phyloP scores from a whole-genome alignment of 352 stramenopile genomes.

The Phytopythium sindhum region DNA sequence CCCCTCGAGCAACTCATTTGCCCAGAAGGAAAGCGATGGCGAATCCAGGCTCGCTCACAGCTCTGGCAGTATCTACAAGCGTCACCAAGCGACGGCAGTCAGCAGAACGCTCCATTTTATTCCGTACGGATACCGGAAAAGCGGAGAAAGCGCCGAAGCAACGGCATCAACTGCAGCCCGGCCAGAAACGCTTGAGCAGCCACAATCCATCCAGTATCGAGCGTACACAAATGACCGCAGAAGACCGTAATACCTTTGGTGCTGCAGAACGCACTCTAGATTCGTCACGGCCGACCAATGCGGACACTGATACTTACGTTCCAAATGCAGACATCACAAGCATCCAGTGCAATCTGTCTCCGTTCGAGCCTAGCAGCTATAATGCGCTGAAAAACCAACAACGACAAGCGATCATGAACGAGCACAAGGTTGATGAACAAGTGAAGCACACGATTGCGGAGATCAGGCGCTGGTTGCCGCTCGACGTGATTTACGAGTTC shows the following conservation, averaged over 20 bases:
- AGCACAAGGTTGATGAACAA: slow-evolving; percentile 24
- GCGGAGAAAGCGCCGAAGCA: neutral
- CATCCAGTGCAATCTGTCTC: neutral
- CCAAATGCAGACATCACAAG: neutral
- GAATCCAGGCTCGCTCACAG: neutral
- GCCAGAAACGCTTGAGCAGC: neutral
- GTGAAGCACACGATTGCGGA: slow-evolving; percentile 43
- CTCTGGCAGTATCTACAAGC: neutral
- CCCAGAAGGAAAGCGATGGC: neutral
- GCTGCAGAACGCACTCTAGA: too few species aligned
- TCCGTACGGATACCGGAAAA: neutral
- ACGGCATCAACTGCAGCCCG: neutral
- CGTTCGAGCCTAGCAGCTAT: slow-evolving; percentile 10
- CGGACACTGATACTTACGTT: neutral
- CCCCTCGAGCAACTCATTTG: neutral
- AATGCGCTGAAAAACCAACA: slow-evolving; percentile 14
- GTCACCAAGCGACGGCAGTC: neutral
- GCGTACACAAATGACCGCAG: neutral
- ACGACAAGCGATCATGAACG: slow-evolving; percentile 8
- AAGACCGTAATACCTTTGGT: neutral
- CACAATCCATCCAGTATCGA: neutral
- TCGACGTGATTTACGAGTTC: slow-evolving; percentile 64
- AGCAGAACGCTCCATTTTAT: neutral
- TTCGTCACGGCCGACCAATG: neutral
- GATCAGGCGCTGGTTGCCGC: slow-evolving; percentile 53